phyloP scores from a whole-genome alignment of 129 eudicot genomes.

The Artemisia tridentata region DNA sequence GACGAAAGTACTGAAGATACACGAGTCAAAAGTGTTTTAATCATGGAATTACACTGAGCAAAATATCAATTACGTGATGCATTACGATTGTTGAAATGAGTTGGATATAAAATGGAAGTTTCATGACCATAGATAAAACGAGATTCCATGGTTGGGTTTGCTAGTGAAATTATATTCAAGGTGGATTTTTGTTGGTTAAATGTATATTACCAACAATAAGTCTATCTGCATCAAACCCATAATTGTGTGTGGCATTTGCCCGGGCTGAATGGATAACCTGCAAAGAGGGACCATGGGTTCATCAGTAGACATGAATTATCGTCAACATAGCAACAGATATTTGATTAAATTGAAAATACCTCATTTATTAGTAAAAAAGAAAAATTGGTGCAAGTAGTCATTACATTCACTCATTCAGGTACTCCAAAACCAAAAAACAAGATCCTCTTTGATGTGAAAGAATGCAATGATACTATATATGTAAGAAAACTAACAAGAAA shows the following conservation, averaged over 20 bases:
- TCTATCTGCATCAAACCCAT: constrained; percentile 78
- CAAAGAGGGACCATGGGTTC: constrained; percentile 11
- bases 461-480: neutral
- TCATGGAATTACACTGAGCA: too few relatives aligned
- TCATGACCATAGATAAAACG: neutral
- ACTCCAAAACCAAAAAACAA: neutral
- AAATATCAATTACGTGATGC: too few relatives aligned
- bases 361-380: neutral
- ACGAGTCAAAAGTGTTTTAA: too few relatives aligned
- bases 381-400: neutral
- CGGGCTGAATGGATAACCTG: constrained; percentile 98
- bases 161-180: constrained; percentile 1
- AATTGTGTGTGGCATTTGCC: constrained; percentile 93
- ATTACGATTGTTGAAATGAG: too few relatives aligned
- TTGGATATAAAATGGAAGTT: neutral
- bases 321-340: constrained; percentile 1
- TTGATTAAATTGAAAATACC: neutral
- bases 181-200: neutral
- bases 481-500: constrained; percentile 14
- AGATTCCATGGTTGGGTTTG: neutral
- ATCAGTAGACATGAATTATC: constrained; percentile 6
- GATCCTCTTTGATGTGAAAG: neutral
- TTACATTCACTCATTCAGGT: constrained; percentile 11
- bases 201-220: constrained; percentile 77
- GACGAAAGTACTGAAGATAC: too few relatives aligned